Evolutionary conservation across 257 asterid species (phyloP).

Genomic region (Rhazya stricta): DNA sequence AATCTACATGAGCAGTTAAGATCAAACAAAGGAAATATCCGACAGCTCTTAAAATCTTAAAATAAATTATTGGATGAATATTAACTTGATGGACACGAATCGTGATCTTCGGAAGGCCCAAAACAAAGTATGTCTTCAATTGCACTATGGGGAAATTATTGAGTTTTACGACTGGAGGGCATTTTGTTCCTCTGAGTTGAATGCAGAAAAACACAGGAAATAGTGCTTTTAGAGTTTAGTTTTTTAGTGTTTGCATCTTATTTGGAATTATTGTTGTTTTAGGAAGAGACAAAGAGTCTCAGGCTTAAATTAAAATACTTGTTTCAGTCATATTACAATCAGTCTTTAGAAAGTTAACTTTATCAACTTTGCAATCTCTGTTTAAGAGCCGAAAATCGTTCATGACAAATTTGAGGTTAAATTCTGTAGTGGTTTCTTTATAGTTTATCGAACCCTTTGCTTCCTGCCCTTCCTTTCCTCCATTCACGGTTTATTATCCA

Average conservation of each 20-base stretch:
- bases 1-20: not conserved
- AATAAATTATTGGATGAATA: too few species aligned
- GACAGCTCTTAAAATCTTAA: not conserved
- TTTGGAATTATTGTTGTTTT: not conserved
- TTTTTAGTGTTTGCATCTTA: not conserved
- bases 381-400: not conserved
- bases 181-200: too few species aligned
- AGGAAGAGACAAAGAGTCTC: not conserved
- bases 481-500: not conserved
- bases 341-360: not conserved
- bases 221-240: not conserved
- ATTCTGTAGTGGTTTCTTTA: not conserved
- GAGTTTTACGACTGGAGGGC: too few species aligned
- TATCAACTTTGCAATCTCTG: not conserved
- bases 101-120: not conserved
- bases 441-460: not conserved
- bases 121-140: not conserved
- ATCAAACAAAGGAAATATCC: not conserved
- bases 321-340: not conserved
- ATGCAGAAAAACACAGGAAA: not conserved
- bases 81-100: not conserved
- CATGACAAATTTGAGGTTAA: not conserved
- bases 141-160: too few species aligned
- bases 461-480: not conserved
- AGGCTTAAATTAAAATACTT: not conserved